A percentile compares a stretch with the other conserved stretches of the same genome.
Evolutionary conservation across 805 yeast species (phyloP).

Genomic region (Candida silvatica): DNA sequence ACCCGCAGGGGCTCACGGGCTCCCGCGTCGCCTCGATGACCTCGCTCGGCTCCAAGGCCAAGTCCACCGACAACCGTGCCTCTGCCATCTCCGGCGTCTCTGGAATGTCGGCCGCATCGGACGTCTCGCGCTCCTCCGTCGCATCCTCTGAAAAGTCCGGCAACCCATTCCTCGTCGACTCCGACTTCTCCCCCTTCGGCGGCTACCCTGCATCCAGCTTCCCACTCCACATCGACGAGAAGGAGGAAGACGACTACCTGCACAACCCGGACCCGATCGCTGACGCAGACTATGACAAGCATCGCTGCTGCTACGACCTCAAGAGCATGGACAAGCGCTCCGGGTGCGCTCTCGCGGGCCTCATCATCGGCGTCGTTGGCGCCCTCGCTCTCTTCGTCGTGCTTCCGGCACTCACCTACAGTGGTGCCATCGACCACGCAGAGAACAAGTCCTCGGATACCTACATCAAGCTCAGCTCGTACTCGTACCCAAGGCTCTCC

Average conservation of each 20-base stretch:
- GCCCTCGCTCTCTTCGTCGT: constrained; percentile 64
- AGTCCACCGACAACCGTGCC: constrained; percentile 1
- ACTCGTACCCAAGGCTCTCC: constrained; percentile 46
- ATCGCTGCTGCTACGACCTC: constrained; percentile 55
- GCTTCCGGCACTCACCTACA: constrained; percentile 75
- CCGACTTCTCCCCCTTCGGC: constrained; percentile 86
- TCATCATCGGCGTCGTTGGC: constrained; percentile 50
- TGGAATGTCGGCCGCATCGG: neutral
- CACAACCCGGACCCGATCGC: constrained; percentile 95
- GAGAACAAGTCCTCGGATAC: constrained; percentile 8
- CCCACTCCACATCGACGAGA: constrained; percentile 86
- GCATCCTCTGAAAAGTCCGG: constrained; percentile 16
- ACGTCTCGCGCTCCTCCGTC: constrained; percentile 12
- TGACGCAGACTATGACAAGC: constrained; percentile 78
- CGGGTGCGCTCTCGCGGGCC: constrained; percentile 50
- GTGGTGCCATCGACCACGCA: constrained; percentile 35
- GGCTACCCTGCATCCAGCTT: constrained; percentile 93
- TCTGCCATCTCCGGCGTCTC: constrained; percentile 2
- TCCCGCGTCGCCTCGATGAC: constrained; percentile 51
- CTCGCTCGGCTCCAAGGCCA: constrained; percentile 26
- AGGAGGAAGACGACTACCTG: constrained; percentile 89
- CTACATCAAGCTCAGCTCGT: constrained; percentile 42
- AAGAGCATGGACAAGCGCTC: constrained; percentile 60
- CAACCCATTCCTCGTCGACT: constrained; percentile 38
- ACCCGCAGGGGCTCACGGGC: constrained; percentile 50